Evolutionary conservation across 768 basidiomycete genomes (phyloP), one percentile per base, ranked within the genome.

Genomic region (Suillus brevipes): DNA sequence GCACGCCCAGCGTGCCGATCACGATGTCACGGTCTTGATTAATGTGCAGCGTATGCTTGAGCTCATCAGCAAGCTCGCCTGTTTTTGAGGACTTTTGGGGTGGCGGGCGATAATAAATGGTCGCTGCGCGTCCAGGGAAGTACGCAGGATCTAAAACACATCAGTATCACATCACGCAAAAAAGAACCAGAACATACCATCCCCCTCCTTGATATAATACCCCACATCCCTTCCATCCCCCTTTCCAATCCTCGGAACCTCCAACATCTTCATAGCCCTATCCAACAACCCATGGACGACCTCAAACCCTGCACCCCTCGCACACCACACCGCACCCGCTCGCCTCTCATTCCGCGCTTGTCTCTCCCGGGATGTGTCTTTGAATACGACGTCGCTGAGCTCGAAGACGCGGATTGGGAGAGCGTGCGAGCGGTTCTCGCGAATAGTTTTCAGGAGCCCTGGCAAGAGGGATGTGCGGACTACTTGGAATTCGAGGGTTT

Each of bases 401-500:
- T 99, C 97, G 74, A 99, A 99, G 64, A 99, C 86, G 66, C 89
- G 91, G 75, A 99, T 87, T 4, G 97, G 97, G 16, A 99, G 83
- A 1, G 97, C 75, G 69, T 97, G 94, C 67, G 93, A 93, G 60
- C 92, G 89, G 81, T 99, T 99, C 80, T 99, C 97, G 70, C 97
- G 90, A 53, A 97, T 83, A 20, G 96, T 97, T 81, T 99, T 99
- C 70, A 99, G 87, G 53, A 99, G 87, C 60, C 97, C 97, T 16
- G 97, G 96, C 8, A 99, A 81, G 62, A 99, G 88, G 34, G 96
- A 94, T 2, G 97, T 98, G 67, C 97, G 92, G 52, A 99, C 95
- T 64, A 99, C 91, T 79, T 99, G 97, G 80, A 97, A 99, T 77
- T 99, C 97, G 68, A 94, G 85, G 28, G 97, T 94, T 80, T 97